These are phyloP conservation scores for Tricholoma terreum DNA, from an alignment of 768 basidiomycete genomes.

Conservation along the genomic window DNA sequence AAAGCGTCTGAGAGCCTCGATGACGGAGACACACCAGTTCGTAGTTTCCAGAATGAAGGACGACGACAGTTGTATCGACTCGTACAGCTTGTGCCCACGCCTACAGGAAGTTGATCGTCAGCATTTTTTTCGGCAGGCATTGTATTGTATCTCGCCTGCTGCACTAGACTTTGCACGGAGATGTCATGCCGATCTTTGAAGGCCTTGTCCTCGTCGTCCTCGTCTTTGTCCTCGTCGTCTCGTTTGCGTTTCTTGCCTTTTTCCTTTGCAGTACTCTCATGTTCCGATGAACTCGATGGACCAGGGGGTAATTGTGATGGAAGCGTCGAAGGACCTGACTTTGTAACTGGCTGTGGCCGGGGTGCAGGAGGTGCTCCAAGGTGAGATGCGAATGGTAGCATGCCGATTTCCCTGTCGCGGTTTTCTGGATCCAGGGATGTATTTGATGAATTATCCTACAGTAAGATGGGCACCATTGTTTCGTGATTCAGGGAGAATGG, in stretches of 20 bases:
- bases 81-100: constrained; percentile 2
- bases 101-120: constrained; percentile 7
- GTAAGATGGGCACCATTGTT: neutral
- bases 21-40: too few species aligned
- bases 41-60: too few species aligned
- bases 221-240: neutral
- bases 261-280: neutral
- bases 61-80: neutral
- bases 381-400: neutral
- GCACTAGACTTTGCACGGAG: constrained; percentile 15
- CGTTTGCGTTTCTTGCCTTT: neutral
- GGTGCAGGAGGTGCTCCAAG: neutral
- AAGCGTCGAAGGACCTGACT: neutral
- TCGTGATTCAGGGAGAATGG: neutral
- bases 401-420: neutral
- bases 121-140: constrained; percentile 2
- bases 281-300: neutral
- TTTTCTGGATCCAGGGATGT: neutral
- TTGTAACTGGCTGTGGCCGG: neutral
- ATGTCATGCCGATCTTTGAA: constrained; percentile 4
- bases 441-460: neutral
- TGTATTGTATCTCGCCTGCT: constrained; percentile 14
- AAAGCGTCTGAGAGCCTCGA: constrained; percentile 2
- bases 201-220: neutral
- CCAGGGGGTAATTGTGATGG: neutral